phyloP scores from a whole-genome alignment of 805 yeast species.

The Candida boleticola region DNA sequence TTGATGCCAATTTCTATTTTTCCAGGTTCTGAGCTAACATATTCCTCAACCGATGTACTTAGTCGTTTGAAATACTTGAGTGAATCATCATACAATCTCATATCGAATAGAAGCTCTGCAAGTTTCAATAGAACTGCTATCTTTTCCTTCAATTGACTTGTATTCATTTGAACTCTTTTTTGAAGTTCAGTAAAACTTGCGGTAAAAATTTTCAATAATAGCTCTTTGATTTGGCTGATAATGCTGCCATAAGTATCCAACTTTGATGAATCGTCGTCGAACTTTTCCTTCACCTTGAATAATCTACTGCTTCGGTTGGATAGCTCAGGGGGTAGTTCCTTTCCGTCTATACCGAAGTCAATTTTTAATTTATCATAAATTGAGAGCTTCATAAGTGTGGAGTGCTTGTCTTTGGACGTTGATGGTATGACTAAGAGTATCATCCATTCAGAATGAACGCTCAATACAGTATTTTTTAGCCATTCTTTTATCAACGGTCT shows the following conservation, averaged over 20 bases:
- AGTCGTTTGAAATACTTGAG: slow-evolving; percentile 27
- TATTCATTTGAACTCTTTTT: slow-evolving; percentile 2
- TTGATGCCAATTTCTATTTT: neutral
- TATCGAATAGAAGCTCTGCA: slow-evolving; percentile 50
- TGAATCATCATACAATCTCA: slow-evolving; percentile 63
- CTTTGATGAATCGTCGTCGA: slow-evolving; percentile 33
- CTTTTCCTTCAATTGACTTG: slow-evolving; percentile 7
- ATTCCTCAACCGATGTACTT: neutral
- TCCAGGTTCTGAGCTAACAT: neutral
- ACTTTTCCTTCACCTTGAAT: slow-evolving; percentile 38
- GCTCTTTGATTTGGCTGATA: slow-evolving; percentile 43
- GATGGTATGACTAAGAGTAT: slow-evolving; percentile 52
- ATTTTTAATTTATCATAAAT: slow-evolving; percentile 52
- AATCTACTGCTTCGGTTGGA: neutral
- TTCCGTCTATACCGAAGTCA: slow-evolving; percentile 48
- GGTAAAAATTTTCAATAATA: slow-evolving; percentile 53
- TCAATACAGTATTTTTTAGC: slow-evolving; percentile 47
- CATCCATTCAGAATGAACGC: slow-evolving; percentile 56
- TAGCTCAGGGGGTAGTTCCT: slow-evolving; percentile 22
- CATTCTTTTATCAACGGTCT: slow-evolving; percentile 83
- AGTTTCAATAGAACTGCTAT: slow-evolving; percentile 42
- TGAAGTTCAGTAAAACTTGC: slow-evolving; percentile 14
- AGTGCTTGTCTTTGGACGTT: slow-evolving; percentile 30
- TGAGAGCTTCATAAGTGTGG: slow-evolving; percentile 43
- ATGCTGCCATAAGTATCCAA: slow-evolving; percentile 53